Base-by-base conservation (phyloP, 1,139 yeast genomes). In the Arxiozyma bovina region DNA sequence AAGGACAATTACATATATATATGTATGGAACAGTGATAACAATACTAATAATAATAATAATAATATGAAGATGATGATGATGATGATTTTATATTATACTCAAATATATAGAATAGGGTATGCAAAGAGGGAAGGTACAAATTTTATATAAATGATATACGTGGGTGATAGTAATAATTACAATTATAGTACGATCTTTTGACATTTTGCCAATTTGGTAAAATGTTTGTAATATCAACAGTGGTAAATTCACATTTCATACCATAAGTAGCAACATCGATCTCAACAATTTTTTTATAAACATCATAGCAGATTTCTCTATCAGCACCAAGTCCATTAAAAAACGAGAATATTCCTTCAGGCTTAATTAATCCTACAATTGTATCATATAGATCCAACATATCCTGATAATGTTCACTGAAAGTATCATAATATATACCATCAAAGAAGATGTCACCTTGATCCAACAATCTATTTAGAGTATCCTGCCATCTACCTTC, bases 301-400 rank as follows among this genome's bases (percentile, higher is more conserved):
- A 91, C 97, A 64, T 91, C 96, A 69, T 91, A 91, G 57, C 91
- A 81, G 12, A 90, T 80, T 66, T 86, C 82, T 64, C 97, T 77
- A 64, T 91, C 98, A 7, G 97, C 98, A n/a, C 98, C 98, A 43
- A 91, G 76, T 0, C 98, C 98, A 64, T 91, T 91, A 75, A 91
- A 91, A 68, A 89, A 91, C 1, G 96, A 88, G 60, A 91, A 90
- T 0, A 82, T 78, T 5, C 96, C 96, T 45, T 80, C 79, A 1
- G 95, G 90, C 67, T 86, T 85, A 59, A 91, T 72, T 52, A 91
- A 73, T 0, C 96, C 96, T 18, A 90, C 96, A 4, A 88, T 77
- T 25, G 78, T 69, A 71, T 91, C 96, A 66, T 86, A 88, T 44
- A 91, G 76, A 52, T 88, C 95, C 46, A 88, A 76, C 93, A 91